Conservation (phyloP, 768 basidiomycete genomes). For the Hydnomerulius pinastri region DNA sequence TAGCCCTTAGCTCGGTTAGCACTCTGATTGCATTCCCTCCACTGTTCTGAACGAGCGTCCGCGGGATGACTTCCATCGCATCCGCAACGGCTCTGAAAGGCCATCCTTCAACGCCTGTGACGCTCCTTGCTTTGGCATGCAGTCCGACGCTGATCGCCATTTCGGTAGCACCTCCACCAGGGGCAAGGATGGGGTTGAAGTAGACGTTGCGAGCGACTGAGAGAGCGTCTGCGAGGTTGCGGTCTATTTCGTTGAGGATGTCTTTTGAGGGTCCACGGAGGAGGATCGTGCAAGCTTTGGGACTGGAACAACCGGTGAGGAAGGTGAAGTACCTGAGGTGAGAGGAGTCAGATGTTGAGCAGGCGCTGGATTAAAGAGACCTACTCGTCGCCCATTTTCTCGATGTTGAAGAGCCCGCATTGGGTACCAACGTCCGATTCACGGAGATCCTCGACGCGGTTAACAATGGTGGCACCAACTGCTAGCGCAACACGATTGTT, state of each 20-base stretch:
- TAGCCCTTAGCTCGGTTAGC: slow-evolving; percentile 92
- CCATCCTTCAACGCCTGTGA: slow-evolving; percentile 89
- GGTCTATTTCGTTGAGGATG: slow-evolving; percentile 96
- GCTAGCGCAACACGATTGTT: slow-evolving; percentile 98
- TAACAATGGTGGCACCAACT: slow-evolving; percentile 94
- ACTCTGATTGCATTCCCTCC: slow-evolving; percentile 95
- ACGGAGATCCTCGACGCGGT: slow-evolving; percentile 91
- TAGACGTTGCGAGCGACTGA: slow-evolving; percentile 95
- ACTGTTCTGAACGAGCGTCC: slow-evolving; percentile 92
- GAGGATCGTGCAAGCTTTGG: slow-evolving; percentile 97
- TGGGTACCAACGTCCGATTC: slow-evolving; percentile 90
- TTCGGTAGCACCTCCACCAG: slow-evolving; percentile 96
- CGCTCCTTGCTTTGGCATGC: slow-evolving; percentile 72
- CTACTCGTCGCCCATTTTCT: slow-evolving; percentile 96
- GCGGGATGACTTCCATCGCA: slow-evolving; percentile 95
- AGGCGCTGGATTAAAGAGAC: slow-evolving; percentile 11
- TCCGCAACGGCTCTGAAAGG: slow-evolving; percentile 92
- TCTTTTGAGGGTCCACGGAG: slow-evolving; percentile 98
- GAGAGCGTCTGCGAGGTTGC: slow-evolving; percentile 98
- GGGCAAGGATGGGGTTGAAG: slow-evolving; percentile 92
- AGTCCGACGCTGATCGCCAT: slow-evolving; percentile 95
- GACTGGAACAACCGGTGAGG: slow-evolving; percentile 85
- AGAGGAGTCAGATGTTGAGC: background rate
- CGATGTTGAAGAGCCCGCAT: slow-evolving; percentile 95
- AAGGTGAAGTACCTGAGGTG: slow-evolving; percentile 90